phyloP scores from a whole-genome alignment of 257 asterid species.

The Petrea volubilis region DNA sequence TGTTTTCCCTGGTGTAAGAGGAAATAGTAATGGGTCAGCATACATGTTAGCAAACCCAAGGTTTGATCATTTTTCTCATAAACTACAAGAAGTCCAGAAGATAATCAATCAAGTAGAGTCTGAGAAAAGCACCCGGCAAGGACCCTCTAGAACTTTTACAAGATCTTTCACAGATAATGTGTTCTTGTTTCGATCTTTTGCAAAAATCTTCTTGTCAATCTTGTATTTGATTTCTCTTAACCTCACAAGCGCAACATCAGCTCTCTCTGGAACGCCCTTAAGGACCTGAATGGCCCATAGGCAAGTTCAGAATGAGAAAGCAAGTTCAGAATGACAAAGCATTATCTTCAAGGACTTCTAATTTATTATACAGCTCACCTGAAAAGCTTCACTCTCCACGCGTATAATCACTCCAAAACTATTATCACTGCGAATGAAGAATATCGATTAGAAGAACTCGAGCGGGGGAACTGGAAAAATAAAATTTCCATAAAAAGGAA shows the following conservation, averaged over 20 bases:
- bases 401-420: slow-evolving; percentile 95
- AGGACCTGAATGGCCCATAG: slow-evolving; percentile 61
- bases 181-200: slow-evolving; percentile 74
- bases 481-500: neutral
- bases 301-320: slow-evolving; percentile 25
- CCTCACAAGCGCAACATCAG: slow-evolving; percentile 91
- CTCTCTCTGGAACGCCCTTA: slow-evolving; percentile 91
- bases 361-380: slow-evolving; percentile 50
- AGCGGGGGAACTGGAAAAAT: slow-evolving; percentile 2
- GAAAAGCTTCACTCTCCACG: slow-evolving; percentile 95
- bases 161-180: slow-evolving; percentile 82
- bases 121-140: slow-evolving; percentile 64
- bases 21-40: slow-evolving; percentile 18
- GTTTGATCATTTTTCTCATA: neutral
- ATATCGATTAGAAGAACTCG: slow-evolving; percentile 5
- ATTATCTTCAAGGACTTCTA: neutral
- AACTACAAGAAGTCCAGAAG: slow-evolving; percentile 5
- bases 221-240: slow-evolving; percentile 86
- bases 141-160: slow-evolving; percentile 89
- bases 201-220: slow-evolving; percentile 68
- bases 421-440: slow-evolving; percentile 63
- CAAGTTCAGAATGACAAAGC: slow-evolving; percentile 26
- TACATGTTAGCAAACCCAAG: slow-evolving; percentile 4
- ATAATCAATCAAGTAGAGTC: slow-evolving; percentile 1
- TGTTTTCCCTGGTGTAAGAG: slow-evolving; percentile 66